A percentile compares a stretch with the other conserved stretches of the same genome.
Evolutionary conservation across 371 early-diverging fungal species (phyloP).

Genomic region (Mortierella sp.): DNA sequence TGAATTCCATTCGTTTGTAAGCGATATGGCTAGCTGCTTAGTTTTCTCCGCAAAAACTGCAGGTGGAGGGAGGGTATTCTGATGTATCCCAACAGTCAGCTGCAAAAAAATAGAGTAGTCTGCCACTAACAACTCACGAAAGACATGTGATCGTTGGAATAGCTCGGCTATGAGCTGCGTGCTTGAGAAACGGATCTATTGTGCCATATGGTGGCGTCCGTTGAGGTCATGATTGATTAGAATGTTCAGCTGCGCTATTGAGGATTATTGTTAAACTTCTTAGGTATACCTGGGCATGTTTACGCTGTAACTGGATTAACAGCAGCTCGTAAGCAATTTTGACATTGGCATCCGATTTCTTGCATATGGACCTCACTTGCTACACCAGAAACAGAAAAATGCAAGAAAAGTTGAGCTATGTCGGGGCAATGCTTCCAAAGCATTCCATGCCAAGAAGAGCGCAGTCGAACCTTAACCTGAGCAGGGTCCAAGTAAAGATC

Average conservation of each 20-base stretch:
- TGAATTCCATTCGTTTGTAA: conserved; percentile 68
- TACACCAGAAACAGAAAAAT: conserved; percentile 17
- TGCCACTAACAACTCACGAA: conserved; percentile 66
- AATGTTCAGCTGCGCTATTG: not conserved
- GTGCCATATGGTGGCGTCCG: not conserved
- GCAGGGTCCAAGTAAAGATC: conserved; percentile 49
- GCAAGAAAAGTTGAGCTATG: not conserved
- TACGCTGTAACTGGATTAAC: conserved; percentile 66
- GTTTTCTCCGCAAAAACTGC: conserved; percentile 63
- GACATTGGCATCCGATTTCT: conserved; percentile 61
- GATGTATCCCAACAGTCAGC: conserved; percentile 71
- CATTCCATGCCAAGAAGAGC: conserved; percentile 10
- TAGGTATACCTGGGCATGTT: conserved; percentile 72
- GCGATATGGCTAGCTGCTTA: conserved; percentile 63
- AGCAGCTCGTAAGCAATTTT: conserved; percentile 61
- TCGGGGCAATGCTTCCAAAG: not conserved
- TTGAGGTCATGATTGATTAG: not conserved
- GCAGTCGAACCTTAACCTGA: conserved; percentile 40
- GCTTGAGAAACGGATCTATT: conserved; percentile 74
- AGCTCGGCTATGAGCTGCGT: conserved; percentile 72
- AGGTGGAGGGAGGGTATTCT: conserved; percentile 70
- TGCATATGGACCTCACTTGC: conserved; percentile 70
- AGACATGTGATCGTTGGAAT: conserved; percentile 75
- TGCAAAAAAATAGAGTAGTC: conserved; percentile 69
- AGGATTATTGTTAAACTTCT: not conserved